Conservation (phyloP, 371 early-diverging fungal species). For the Saksenaea vasiformis region DNA sequence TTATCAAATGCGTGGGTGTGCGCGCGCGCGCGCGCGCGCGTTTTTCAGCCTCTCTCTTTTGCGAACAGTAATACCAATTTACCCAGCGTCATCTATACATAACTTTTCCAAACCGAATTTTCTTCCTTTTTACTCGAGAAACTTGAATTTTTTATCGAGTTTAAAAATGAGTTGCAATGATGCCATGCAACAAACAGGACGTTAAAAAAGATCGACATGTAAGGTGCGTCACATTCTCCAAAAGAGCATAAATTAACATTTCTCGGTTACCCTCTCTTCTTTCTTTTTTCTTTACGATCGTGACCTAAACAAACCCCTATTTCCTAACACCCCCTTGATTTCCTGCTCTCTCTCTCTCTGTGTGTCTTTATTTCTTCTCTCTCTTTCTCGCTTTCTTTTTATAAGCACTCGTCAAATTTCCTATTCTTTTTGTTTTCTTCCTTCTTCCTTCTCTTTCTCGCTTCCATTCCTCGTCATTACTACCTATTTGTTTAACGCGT, state of each 20-base stretch:
- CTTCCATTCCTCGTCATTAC: not conserved
- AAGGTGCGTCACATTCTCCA: constrained; percentile 29
- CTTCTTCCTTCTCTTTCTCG: constrained; percentile 4
- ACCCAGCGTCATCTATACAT: too few species aligned
- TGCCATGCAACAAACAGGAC: not conserved
- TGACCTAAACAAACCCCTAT: constrained; percentile 9
- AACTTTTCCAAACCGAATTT: too few species aligned
- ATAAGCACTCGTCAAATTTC: not conserved
- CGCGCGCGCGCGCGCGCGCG: too few species aligned
- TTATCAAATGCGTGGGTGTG: too few species aligned
- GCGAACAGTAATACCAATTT: too few species aligned
- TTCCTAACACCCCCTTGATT: constrained; percentile 6
- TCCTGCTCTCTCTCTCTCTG: constrained; percentile 11
- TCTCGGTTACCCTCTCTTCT: constrained; percentile 20
- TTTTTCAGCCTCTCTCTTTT: too few species aligned
- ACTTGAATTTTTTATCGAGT: not conserved
- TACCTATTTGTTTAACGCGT: not conserved
- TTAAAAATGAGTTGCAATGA: not conserved
- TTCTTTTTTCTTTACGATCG: constrained; percentile 15
- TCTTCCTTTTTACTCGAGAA: not conserved
- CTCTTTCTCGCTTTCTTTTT: constrained; percentile 9
- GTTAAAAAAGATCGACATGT: constrained; percentile 21
- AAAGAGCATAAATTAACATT: constrained; percentile 44
- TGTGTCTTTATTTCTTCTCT: not conserved
- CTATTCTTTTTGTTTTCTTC: constrained; percentile 10